phyloP scores from a whole-genome alignment of 441 rosid species.

The Hura crepitans region DNA sequence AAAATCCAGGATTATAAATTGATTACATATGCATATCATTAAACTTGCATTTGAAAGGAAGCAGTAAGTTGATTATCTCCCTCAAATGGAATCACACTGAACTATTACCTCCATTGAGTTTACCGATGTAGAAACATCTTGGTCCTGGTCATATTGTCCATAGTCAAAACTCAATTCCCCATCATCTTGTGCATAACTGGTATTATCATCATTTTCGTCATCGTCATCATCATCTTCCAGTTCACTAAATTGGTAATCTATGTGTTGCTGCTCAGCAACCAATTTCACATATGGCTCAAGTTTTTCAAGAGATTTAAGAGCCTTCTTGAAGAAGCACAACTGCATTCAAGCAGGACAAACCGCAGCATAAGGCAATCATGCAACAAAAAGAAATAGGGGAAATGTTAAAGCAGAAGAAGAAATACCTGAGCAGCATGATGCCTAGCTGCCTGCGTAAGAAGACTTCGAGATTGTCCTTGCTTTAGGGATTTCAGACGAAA shows the following conservation, averaged over 20 bases:
- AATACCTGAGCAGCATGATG: constrained; percentile 99
- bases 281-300: constrained; percentile 63
- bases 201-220: constrained; percentile 49
- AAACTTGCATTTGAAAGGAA: background rate
- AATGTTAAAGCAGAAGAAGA: background rate
- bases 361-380: background rate
- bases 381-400: constrained; percentile 1
- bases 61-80: constrained; percentile 4
- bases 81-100: constrained; percentile 11
- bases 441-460: constrained; percentile 86
- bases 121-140: constrained; percentile 41
- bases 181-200: constrained; percentile 45
- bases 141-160: constrained; percentile 47
- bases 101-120: constrained; percentile 62
- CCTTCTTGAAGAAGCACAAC: constrained; percentile 75
- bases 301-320: constrained; percentile 76
- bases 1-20: background rate
- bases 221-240: constrained; percentile 50
- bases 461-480: constrained; percentile 90
- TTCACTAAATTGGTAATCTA: constrained; percentile 69
- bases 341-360: constrained; percentile 33
- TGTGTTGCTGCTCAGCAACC: constrained; percentile 69
- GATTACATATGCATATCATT: background rate
- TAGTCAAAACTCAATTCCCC: constrained; percentile 84
- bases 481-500: constrained; percentile 90